Conservation (phyloP, 2,329 filamentous ascomycete species). For the Raffaelea ambrosiae region DNA sequence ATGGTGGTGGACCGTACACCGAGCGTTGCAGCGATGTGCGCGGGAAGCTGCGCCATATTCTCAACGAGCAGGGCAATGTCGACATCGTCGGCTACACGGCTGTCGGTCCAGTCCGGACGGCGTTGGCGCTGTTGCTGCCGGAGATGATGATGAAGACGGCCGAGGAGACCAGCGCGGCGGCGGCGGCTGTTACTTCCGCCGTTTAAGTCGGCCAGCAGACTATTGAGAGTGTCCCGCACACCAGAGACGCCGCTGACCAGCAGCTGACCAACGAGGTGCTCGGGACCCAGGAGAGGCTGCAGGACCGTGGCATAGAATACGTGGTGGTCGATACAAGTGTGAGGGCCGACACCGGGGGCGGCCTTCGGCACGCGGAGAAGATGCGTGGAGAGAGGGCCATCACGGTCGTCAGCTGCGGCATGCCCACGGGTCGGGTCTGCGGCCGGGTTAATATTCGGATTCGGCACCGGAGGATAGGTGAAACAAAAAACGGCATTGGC, state of each 20-base stretch:
- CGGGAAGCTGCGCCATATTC: slow-evolving; percentile 53
- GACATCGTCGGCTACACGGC: slow-evolving; percentile 40
- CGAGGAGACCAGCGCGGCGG: background rate
- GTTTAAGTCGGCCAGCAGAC: slow-evolving; percentile 34
- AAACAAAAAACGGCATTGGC: slow-evolving; percentile 62
- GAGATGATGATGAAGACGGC: no score
- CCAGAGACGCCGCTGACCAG: slow-evolving; percentile 39
- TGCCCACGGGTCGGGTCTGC: background rate
- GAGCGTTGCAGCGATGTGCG: background rate
- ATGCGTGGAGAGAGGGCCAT: slow-evolving; percentile 1
- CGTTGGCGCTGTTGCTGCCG: background rate
- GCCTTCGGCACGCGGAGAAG: slow-evolving; percentile 30
- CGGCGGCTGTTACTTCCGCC: slow-evolving; percentile 8
- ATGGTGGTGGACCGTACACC: slow-evolving; percentile 30
- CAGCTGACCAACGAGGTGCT: slow-evolving; percentile 46
- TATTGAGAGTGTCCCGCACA: slow-evolving; percentile 41
- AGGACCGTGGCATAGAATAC: slow-evolving; percentile 43
- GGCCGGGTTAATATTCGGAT: no score
- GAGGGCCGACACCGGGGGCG: slow-evolving; percentile 35
- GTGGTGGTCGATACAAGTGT: slow-evolving; percentile 27
- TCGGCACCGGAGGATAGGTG: no score
- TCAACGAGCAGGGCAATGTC: slow-evolving; percentile 64
- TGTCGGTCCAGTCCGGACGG: slow-evolving; percentile 38
- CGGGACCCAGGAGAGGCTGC: slow-evolving; percentile 43
- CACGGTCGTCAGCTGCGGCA: no score